phyloP scores from a whole-genome alignment of 2,329 filamentous ascomycete genomes.

The Trichophyton rubrum region DNA sequence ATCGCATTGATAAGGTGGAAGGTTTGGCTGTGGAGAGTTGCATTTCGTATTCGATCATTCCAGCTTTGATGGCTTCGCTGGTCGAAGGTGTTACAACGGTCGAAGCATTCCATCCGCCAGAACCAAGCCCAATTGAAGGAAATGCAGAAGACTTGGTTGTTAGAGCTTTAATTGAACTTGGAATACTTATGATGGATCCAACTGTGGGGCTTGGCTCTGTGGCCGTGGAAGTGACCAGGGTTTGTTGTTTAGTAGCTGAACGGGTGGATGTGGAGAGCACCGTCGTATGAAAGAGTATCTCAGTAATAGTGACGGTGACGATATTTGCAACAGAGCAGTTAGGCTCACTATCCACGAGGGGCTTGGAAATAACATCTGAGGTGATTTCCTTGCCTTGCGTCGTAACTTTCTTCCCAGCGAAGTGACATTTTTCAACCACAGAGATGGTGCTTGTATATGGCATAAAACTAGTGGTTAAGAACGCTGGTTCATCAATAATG shows the following conservation, averaged over 20 bases:
- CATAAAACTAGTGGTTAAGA: background rate
- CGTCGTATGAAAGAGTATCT: background rate
- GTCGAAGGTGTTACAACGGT: background rate
- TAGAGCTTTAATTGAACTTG: background rate
- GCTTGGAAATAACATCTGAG: background rate
- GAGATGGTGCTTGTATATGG: background rate
- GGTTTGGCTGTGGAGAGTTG: background rate
- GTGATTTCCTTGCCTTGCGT: background rate
- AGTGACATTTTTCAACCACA: background rate
- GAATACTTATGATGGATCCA: background rate
- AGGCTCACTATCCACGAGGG: background rate
- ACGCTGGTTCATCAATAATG: background rate
- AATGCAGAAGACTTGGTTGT: background rate
- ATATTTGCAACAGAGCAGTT: background rate
- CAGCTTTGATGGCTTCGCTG: background rate
- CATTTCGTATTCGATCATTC: background rate
- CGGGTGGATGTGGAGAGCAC: background rate
- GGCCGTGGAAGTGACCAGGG: background rate
- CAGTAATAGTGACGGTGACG: background rate
- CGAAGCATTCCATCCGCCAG: background rate
- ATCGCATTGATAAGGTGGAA: background rate
- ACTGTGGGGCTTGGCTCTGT: background rate
- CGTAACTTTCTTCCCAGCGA: background rate
- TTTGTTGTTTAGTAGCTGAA: background rate
- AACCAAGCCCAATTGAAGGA: background rate